Evolutionary conservation across 306 rosid species (phyloP), one percentile per base, ranked within the genome.

Genomic region (Echinosophora koreensis): DNA sequence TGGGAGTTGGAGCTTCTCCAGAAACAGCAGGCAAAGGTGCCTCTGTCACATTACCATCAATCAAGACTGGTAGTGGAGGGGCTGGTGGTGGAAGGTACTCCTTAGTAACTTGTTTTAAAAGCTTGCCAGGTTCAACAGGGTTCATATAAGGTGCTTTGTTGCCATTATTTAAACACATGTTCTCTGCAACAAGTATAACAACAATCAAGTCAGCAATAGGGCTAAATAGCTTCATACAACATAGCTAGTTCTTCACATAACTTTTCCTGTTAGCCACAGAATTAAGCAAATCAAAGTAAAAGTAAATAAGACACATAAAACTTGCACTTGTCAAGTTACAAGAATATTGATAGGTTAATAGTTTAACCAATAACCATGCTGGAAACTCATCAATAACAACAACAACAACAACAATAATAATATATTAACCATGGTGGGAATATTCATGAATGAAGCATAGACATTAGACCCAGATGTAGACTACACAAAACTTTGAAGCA

Each of bases 21-120:
- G 79, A 37, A 66, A 72, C 68, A 17, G 83, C 10, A 30, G 98
- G 91, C 85, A 94, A 77, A 44, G 97, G 98, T 55, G 92, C 68
- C 76, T 94, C 97, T 0, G 60, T 14, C 78, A 95, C 92, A 66
- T 89, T 91, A 2, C 3, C 54, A 10, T 37, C 84, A 1, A 32
- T 71, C 59, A 94, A 79, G 61, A 80, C 47, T 1, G 93, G 96
- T 17, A 76, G 84, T n/a, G 93, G 92, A 74, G 96, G 85, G 54
- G 77, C 85, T 22, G 92, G 82, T 37, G 97, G 87, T 50, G 97
- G 93, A 86, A 88, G 2, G 68, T 34, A 86, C 0, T 0, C 28
- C 2, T 47, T 0, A 8, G 83, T 18, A 70, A 95, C 13, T 56
- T 81, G 14, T 73, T 74, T 15, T 17, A 88, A 3, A 56, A 95